These are phyloP conservation scores for Smittium culicis DNA, from an alignment of 371 early-diverging fungal species.

Conservation along the genomic window DNA sequence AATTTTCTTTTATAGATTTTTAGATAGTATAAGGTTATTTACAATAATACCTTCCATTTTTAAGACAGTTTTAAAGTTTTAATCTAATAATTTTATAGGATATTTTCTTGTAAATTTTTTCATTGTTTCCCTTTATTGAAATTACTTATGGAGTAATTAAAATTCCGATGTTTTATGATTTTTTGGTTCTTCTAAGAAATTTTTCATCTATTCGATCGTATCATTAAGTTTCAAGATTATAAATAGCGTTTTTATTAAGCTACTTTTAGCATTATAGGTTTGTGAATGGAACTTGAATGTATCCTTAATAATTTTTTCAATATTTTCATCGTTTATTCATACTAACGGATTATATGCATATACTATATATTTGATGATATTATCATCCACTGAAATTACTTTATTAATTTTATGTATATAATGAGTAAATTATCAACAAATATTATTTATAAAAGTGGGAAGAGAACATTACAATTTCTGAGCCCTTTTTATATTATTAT, in stretches of 20 bases:
- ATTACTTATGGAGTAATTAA: background rate
- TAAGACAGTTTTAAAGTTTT: background rate
- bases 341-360: slow-evolving; percentile 14
- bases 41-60: background rate
- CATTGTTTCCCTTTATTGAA: background rate
- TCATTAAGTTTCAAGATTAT: background rate
- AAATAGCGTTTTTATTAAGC: background rate
- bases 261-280: background rate
- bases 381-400: background rate
- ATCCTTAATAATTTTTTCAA: background rate
- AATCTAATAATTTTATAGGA: background rate
- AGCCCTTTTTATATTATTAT: slow-evolving; percentile 11
- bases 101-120: background rate
- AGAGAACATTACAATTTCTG: slow-evolving; percentile 12
- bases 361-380: background rate
- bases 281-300: background rate
- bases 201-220: background rate
- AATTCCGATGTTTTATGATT: slow-evolving; percentile 2
- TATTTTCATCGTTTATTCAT: background rate
- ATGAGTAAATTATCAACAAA: slow-evolving; percentile 11
- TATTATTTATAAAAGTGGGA: slow-evolving; percentile 13
- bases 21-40: background rate
- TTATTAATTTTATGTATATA: background rate
- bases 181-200: background rate
- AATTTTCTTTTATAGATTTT: background rate